These are phyloP conservation scores for Coprinopsis marcescibilis DNA, from an alignment of 768 basidiomycete genomes.

Conservation along the genomic window DNA sequence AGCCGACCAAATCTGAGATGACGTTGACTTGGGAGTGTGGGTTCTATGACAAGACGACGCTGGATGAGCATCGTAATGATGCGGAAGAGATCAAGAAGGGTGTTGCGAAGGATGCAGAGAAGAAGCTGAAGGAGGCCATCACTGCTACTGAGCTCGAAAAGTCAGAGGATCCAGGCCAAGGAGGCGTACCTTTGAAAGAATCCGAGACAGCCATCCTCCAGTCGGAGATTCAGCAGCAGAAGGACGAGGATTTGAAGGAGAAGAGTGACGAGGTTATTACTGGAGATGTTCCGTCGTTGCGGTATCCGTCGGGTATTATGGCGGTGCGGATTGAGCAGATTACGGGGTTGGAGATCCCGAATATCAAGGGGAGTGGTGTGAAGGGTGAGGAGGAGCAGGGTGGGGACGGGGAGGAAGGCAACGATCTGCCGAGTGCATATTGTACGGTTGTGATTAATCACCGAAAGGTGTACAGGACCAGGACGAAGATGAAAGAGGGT, in stretches of 20 bases:
- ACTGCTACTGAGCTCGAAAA: background rate
- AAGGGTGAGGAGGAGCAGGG: slow-evolving; percentile 48
- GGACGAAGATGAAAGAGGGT: slow-evolving; percentile 39
- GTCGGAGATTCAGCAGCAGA: slow-evolving; percentile 31
- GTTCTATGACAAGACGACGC: slow-evolving; percentile 44
- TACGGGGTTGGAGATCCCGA: slow-evolving; percentile 54
- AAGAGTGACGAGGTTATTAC: slow-evolving; percentile 35
- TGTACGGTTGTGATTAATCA: slow-evolving; percentile 45
- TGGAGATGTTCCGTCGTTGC: slow-evolving; percentile 46
- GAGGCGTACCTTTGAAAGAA: too few species aligned
- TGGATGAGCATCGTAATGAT: slow-evolving; percentile 30
- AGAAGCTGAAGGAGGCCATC: slow-evolving; percentile 11
- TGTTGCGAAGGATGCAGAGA: slow-evolving; percentile 30
- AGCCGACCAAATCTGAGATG: slow-evolving; percentile 30
- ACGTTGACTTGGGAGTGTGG: slow-evolving; percentile 38
- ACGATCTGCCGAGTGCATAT: slow-evolving; percentile 62
- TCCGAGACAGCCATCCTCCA: too few species aligned
- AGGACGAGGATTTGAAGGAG: slow-evolving; percentile 31
- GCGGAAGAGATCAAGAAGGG: slow-evolving; percentile 33
- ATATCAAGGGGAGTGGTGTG: slow-evolving; percentile 47
- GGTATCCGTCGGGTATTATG: slow-evolving; percentile 65
- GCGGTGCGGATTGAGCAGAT: slow-evolving; percentile 63
- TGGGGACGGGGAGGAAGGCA: slow-evolving; percentile 48
- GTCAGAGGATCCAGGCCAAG: slow-evolving; percentile 35
- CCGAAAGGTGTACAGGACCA: slow-evolving; percentile 37